Evolutionary conservation across 2,329 filamentous ascomycete species (phyloP), one percentile per base, ranked within the genome.

Genomic region (Ceratocystis destructans): DNA sequence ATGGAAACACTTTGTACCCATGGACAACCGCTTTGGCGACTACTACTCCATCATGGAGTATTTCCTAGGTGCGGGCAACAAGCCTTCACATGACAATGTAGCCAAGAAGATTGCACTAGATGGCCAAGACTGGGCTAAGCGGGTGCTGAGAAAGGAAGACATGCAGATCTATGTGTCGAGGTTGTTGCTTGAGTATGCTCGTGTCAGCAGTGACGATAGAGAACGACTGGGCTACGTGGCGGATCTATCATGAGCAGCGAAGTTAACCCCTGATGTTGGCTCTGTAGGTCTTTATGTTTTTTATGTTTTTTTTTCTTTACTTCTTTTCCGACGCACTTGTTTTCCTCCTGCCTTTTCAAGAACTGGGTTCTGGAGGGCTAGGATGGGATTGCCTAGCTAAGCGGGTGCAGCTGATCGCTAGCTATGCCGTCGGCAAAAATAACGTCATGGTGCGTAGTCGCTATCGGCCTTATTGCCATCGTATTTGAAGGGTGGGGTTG

Each of bases 1-100:
- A 0, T 94, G 89, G 89, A 84, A 84, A 71, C 89, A 94, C 74
- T 93, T 89, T 71, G 85, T 91, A 1, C 89, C 89, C 17, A 85
- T 93, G 81, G 87, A 91, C 72, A 88, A 83, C 71, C 82, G 85
- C 1, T 91, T 86, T 71, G 77, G 82, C 45, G 89, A 92, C 70
- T 81, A 88, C 71, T 91, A 85, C 69, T 85, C 83, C 55, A 85
- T 90, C 66, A 80, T 90, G 79, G 83, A 87, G 67, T 92, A 89
- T 72, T 90, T 92, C 71, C 72, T 89, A 3, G 64, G 64, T 5
- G 78, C 76, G 17, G 72, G 71, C 8, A 73, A 74, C 2, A 74
- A 73, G 1, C 78, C 75, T 20, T 72, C 71, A 8, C 73, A 74
- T 4, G 75, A 73, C 1, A 74, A 75, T 1, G 79, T 78, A 2